A percentile compares a stretch with the other conserved stretches of the same genome.
Evolutionary conservation across 2,329 filamentous ascomycete species (phyloP).

Genomic region (Nannizziopsis barbatae): DNA sequence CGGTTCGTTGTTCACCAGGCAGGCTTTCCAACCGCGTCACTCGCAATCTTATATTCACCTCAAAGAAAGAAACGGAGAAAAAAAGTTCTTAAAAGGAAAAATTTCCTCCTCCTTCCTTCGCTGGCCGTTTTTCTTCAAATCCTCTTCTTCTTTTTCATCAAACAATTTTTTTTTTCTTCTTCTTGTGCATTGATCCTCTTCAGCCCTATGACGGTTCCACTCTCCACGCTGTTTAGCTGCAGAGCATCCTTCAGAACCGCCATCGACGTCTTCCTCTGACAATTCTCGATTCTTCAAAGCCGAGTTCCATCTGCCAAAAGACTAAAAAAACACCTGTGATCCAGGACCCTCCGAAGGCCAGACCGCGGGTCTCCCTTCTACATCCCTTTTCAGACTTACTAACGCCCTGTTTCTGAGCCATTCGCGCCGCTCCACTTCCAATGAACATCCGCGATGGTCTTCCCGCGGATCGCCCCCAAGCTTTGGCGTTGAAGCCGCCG

Average conservation of each 20-base stretch:
- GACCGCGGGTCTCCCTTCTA: not conserved
- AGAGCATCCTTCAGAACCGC: not conserved
- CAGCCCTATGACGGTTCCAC: conserved; percentile 11
- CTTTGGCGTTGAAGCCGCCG: conserved; percentile 13
- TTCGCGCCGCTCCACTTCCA: not conserved
- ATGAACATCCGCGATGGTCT: conserved; percentile 8
- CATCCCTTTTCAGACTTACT: not conserved
- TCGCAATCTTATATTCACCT: too few relatives aligned
- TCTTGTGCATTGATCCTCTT: not conserved
- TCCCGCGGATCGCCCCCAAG: conserved; percentile 6
- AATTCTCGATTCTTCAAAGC: not conserved
- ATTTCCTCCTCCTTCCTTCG: too few relatives aligned
- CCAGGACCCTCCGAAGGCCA: too few relatives aligned
- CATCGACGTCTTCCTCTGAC: not conserved
- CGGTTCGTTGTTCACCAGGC: too few relatives aligned
- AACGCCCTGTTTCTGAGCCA: not conserved
- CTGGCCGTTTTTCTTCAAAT: too few relatives aligned
- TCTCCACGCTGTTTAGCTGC: conserved; percentile 1
- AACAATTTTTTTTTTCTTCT: too few relatives aligned
- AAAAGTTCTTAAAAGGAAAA: too few relatives aligned
- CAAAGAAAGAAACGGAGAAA: too few relatives aligned
- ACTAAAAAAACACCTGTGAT: too few relatives aligned
- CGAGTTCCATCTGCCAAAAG: too few relatives aligned
- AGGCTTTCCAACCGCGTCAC: too few relatives aligned
- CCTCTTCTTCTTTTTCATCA: too few relatives aligned